Conservation (phyloP, 768 basidiomycete genomes). For the Clitopilus passeckerianus region DNA sequence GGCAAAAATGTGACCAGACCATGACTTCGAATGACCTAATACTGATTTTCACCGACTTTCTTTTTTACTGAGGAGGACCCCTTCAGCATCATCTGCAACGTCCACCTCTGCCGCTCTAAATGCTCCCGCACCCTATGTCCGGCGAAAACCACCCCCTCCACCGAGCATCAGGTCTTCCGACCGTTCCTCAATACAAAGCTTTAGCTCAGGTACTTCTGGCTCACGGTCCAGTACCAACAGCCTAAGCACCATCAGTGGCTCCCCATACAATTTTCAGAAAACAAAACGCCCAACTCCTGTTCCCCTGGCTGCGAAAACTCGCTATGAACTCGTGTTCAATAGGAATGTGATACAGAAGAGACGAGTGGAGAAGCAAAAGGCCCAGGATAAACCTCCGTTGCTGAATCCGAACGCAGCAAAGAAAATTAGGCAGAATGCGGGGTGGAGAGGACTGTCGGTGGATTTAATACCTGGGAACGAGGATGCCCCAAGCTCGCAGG, state of each 20-base stretch:
- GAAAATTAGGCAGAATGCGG: conserved; percentile 52
- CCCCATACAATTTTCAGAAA: conserved; percentile 14
- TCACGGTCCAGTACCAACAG: conserved; percentile 24
- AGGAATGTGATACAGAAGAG: conserved; percentile 51
- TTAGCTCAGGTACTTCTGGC: conserved; percentile 28
- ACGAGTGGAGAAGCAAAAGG: conserved; percentile 28
- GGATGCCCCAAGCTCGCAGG: conserved; percentile 4
- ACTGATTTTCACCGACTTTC: too few species aligned
- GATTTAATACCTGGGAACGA: conserved; percentile 52
- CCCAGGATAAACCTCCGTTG: conserved; percentile 25
- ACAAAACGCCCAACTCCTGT: conserved; percentile 59
- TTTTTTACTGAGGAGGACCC: conserved; percentile 23
- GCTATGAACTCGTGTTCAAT: conserved; percentile 67
- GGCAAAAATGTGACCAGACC: too few species aligned
- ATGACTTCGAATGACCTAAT: too few species aligned
- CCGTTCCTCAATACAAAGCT: conserved; percentile 59
- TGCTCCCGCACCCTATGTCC: conserved; percentile 24
- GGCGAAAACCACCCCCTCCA: conserved; percentile 36
- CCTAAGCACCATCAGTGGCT: conserved; percentile 11
- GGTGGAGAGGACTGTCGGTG: conserved; percentile 72
- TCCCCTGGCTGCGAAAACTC: conserved; percentile 53
- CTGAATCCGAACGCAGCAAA: conserved; percentile 32
- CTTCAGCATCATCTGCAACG: conserved; percentile 25
- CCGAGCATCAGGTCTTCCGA: conserved; percentile 51
- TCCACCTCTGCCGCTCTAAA: conserved; percentile 29